Percentiles rank a stretch among this genome's conserved stretches.
Evolutionary conservation across 2,329 filamentous ascomycete genomes (phyloP).

Genomic region (Pseudopyrenochaeta lycopersici): DNA sequence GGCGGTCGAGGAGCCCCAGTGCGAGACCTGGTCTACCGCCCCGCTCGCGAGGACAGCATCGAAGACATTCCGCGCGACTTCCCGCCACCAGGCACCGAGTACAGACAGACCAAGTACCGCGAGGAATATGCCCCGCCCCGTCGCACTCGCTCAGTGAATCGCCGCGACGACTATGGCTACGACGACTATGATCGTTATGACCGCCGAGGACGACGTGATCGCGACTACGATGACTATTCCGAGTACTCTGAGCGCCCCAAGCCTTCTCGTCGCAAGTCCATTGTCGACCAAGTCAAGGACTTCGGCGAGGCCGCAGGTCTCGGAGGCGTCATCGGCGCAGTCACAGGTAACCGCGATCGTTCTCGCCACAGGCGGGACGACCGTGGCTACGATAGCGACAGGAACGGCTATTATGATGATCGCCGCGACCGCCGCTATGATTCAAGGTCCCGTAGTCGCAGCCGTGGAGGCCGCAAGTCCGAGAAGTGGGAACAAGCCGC

Average conservation of each 20-base stretch:
- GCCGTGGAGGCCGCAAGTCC: slow-evolving; percentile 63
- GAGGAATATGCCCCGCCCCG: slow-evolving; percentile 62
- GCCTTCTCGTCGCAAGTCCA: slow-evolving; percentile 62
- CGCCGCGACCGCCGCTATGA: slow-evolving; percentile 58
- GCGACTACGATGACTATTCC: slow-evolving; percentile 59
- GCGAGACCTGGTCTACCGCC: slow-evolving; percentile 60
- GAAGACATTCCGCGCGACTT: slow-evolving; percentile 89
- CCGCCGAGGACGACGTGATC: slow-evolving; percentile 54
- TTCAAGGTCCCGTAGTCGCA: slow-evolving; percentile 60
- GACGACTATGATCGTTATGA: slow-evolving; percentile 50
- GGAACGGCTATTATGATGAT: slow-evolving; percentile 37
- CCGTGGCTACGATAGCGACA: slow-evolving; percentile 59
- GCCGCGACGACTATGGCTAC: slow-evolving; percentile 64
- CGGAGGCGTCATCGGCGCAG: slow-evolving; percentile 61
- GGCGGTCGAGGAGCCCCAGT: slow-evolving; percentile 53
- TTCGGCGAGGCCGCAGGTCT: slow-evolving; percentile 67
- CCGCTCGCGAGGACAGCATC: slow-evolving; percentile 77
- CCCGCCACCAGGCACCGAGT: slow-evolving; percentile 70
- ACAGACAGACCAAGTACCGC: slow-evolving; percentile 57
- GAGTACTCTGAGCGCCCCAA: slow-evolving; percentile 54
- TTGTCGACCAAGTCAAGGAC: slow-evolving; percentile 65
- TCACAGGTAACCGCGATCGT: slow-evolving; percentile 67
- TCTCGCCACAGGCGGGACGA: slow-evolving; percentile 53
- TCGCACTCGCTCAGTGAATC: slow-evolving; percentile 71
- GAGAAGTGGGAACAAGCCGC: slow-evolving; percentile 75